Base-by-base conservation (phyloP, 352 stramenopile genomes). In the Aphanomyces cochlioides region DNA sequence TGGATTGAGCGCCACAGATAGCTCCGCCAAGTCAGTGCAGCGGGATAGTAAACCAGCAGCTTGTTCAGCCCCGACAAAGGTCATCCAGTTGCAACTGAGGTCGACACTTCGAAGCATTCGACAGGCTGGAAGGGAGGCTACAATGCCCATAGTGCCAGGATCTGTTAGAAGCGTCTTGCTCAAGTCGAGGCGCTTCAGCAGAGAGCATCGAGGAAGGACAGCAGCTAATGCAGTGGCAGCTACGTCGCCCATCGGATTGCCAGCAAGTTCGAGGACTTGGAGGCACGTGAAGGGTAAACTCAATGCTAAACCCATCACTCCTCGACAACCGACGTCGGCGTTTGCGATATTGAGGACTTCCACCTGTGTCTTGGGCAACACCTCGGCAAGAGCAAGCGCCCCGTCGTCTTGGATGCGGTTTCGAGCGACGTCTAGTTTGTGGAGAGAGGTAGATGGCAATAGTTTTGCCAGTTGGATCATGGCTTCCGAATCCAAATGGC, bases 1-100 rank as follows among this genome's bases (percentile, higher is more conserved):
- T 10, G 54, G 54, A 37, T 61, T 61, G 15, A 40, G 19, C 5
- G 6, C 54, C 19, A 61, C 7, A 12, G 54, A 61, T 5, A 61
- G 43, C 1, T 43, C 7, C 3, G 1, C 36, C 28, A 61, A 12
- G n/a, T 61, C 28, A 37, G 5, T 7, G 34, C 54, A 61, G 7
- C 34, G 54, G 5, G 15, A 12, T 12, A 61, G 15, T 12, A 61
- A 17, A 13, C 8, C 34, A n/a, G 37, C 54, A 10, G 43, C 17
- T 37, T 61, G 54, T 13, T 17, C 5, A 12, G 54, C 54, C 10
- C 54, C 54, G 7, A 61, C 5, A 17, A 21, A 61, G 10, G 54
- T 61, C 7, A 37, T 40, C 54, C 17, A 61, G 54, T 61, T 61
- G n/a, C 36, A 19, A 37, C 54, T 61, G 19, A 61, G 54, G 28